phyloP scores from a whole-genome alignment of 768 basidiomycete genomes.

The Boletellus ananas region DNA sequence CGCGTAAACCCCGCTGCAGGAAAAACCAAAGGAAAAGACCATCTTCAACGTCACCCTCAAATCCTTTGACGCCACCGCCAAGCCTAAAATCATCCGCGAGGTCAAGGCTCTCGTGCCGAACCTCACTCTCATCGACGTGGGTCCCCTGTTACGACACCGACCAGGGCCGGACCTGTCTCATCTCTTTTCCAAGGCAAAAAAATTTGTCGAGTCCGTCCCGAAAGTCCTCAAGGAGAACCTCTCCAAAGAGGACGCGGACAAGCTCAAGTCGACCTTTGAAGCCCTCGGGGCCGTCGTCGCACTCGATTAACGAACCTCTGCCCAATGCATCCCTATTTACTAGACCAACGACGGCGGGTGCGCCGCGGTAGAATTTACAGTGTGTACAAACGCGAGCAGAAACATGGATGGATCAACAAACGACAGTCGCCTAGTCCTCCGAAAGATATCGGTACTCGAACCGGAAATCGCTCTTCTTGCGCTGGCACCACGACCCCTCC shows the following conservation, averaged over 20 bases:
- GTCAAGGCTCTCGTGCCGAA: constrained; percentile 95
- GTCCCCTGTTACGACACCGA: constrained; percentile 28
- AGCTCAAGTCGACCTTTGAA: constrained; percentile 88
- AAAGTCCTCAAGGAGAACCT: constrained; percentile 92
- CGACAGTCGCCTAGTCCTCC: constrained; percentile 49
- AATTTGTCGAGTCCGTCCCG: constrained; percentile 95
- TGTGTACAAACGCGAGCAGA: constrained; percentile 14
- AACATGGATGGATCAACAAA: constrained; percentile 7
- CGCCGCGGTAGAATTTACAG: constrained; percentile 27
- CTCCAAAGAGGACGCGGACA: constrained; percentile 96
- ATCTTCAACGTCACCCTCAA: constrained; percentile 94
- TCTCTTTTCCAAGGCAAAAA: constrained; percentile 75
- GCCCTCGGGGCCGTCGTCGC: constrained; percentile 82
- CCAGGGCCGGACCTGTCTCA: neutral
- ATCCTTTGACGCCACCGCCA: constrained; percentile 86
- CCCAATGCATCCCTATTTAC: constrained; percentile 15
- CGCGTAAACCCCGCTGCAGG: constrained; percentile 39
- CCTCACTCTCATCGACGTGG: constrained; percentile 93
- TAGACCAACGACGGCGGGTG: constrained; percentile 12
- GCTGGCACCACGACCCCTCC: constrained; percentile 98
- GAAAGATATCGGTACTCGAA: constrained; percentile 95
- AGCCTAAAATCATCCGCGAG: constrained; percentile 97
- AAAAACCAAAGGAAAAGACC: constrained; percentile 98
- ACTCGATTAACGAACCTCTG: constrained; percentile 62
- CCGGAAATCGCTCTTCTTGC: constrained; percentile 97